Base-by-base conservation (phyloP, 2,329 filamentous ascomycete species). In the Ceratocystis cacaofunesta region DNA sequence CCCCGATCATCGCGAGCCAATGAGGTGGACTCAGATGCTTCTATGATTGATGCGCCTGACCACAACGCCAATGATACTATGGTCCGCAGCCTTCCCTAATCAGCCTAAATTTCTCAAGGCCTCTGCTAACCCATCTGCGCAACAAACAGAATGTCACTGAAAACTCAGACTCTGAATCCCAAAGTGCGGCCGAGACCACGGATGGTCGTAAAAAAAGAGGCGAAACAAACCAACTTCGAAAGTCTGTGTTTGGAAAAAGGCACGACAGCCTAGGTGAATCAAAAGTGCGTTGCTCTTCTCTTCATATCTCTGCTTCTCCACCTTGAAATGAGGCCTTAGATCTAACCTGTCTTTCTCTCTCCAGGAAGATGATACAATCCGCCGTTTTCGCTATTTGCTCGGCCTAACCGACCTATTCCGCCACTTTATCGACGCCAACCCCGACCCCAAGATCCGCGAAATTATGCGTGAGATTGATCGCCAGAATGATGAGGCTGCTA, bases 401-500 rank as follows among this genome's bases (percentile, higher is more conserved):
- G 95, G 95, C 30, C 80, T 99, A 63, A 99, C 94, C 17, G 94
- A 99, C 72, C 81, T 99, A 22, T 99, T 99, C 79, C 90, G 95
- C 69, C 94, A 99, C 77, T 99, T 99, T 75, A 99, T 99, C 77
- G 92, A 97, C 73, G 90, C 91, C 7, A 99, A 96, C 73, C 92
- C 92, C 4, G 92, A 99, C 72, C 92, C 94, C 17, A 90, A 89
- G 71, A 94, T 97, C 72, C 89, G 92, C 71, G 89, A 95, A 67
- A 90, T 96, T 70, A 94, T 97, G 82, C 82, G 84, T 62, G 90
- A 96, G 75, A 96, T 97, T 72, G 94, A 99, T 75, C 87, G 90
- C 60, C 92, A 96, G 74, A 95, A 97, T 74, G 86, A 83, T 12
- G 89, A 91, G 70, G 82, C 85, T 36, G 79, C 80, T 48, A 87